These are phyloP conservation scores for Colletotrichum sp. DNA, from an alignment of 2,329 filamentous ascomycete species.

Conservation along the genomic window DNA sequence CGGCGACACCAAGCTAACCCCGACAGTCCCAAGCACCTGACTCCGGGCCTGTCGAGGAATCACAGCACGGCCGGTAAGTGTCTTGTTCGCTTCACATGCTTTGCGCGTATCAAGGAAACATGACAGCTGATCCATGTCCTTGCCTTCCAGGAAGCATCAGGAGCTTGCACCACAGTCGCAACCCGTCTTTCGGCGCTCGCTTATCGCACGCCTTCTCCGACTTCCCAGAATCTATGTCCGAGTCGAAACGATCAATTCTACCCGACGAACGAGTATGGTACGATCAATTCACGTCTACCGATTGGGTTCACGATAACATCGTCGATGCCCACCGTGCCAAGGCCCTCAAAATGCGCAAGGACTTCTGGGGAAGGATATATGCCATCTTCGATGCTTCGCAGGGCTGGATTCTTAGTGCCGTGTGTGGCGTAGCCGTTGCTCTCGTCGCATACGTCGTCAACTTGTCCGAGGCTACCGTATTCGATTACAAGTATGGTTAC, in stretches of 20 bases:
- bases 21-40: constrained; percentile 24
- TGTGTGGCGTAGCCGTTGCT: constrained; percentile 88
- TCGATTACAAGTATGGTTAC: constrained; percentile 91
- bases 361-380: constrained; percentile 79
- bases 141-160: constrained; percentile 39
- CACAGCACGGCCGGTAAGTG: constrained; percentile 49
- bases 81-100: not conserved
- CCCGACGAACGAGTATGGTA: constrained; percentile 95
- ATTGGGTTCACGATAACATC: constrained; percentile 98
- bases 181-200: constrained; percentile 64
- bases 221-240: constrained; percentile 61
- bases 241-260: constrained; percentile 70
- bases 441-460: constrained; percentile 88
- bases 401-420: constrained; percentile 90
- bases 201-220: constrained; percentile 67
- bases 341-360: constrained; percentile 79
- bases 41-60: constrained; percentile 36
- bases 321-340: constrained; percentile 91
- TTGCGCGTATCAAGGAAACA: not conserved
- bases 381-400: constrained; percentile 86
- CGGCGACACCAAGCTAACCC: constrained; percentile 33
- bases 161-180: constrained; percentile 57
- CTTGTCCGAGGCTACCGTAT: constrained; percentile 82
- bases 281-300: constrained; percentile 96
- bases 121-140: not conserved